Evolutionary conservation across 2,329 filamentous ascomycete species (phyloP), one percentile per base, ranked within the genome.

Genomic region (Fusarium sororula): DNA sequence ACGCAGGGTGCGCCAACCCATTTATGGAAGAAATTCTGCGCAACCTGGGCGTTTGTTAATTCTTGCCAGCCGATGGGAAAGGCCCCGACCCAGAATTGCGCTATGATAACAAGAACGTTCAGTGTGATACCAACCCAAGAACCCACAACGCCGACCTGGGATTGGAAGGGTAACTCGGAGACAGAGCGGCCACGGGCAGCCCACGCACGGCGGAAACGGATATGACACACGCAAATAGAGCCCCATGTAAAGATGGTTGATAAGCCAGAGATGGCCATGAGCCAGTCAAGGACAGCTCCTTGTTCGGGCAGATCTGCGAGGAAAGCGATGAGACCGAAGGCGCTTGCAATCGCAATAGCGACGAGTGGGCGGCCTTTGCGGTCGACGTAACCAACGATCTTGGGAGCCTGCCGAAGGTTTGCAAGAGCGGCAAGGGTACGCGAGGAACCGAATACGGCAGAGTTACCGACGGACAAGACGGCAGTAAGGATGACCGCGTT

Each of bases 401-500:
- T 88, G 13, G 95, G 95, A 0, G 94, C 95, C 80, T 96, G 94
- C 63, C 91, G 89, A 82, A 97, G 94, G 81, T 98, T 95, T 50
- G 95, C 95, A 5, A 98, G 89, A 7, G 95, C 95, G 32, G 95
- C 94, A 13, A 98, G 90, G 5, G 95, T 98, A 77, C 96, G 91
- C 3, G 94, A 97, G 30, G 94, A 96, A 41, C 95, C 96, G 78
- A 97, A 98, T 68, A 98, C 92, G 70, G 95, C 92, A 12, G 94
- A 96, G 83, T 98, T 98, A 66, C 95, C 95, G 68, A 98, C 95
- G 2, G 94, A 97, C 28, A 98, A 85, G 28, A 98, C 95, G 26
- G 95, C 93, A 71, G 97, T 90, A 79, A 98, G 90, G 81, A 98
- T 98, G 69, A 98, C 94, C n/a, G 90, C 91, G 82, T 98, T 98